Base-by-base conservation (phyloP, 805 yeast genomes). In the Grigorovia humatica region DNA sequence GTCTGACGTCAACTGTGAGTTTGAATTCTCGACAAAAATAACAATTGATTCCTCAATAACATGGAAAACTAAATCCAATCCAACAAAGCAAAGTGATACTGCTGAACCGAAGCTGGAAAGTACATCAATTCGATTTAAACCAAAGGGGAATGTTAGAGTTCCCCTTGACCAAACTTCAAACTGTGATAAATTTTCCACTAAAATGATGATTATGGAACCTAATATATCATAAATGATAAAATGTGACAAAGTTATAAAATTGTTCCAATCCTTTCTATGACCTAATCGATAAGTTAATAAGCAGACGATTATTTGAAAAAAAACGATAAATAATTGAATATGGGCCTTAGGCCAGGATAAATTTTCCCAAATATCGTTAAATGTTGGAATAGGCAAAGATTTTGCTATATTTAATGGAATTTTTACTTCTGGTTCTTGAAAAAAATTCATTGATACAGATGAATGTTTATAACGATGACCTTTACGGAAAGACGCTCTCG, bases 391-490 rank as follows among this genome's bases (percentile, higher is more conserved):
- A 8, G 78, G 77, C 44, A 70, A 62, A 1, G 78, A 68, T 23
- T 79, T 83, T 1, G 96, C 96, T 9, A 89, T 81, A 17, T 89
- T 87, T 57, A 83, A 77, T 0, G 89, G 85, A 4, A 85, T 82
- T 41, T 82, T 74, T 43, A 74, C 79, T 15, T 89, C 85, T 1
- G 97, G 96, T 62, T 91, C 97, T 67, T 88, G 96, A 65, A 93
- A 91, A 65, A 91, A 77, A 66, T 91, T 90, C 93, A 91, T 85
- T 5, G 96, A 88, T 6, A 91, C 96, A 9, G 96, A 89, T 2
- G 97, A 89, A 67, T 91, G 98, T 65, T 91, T 91, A 65, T 91
- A 91, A 59, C 91, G 78, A 68, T 91, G 99, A 7, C 99, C 99
- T 59, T 90, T 81, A 73, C 99, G 82, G 60, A 82, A 87, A 0